Conservation (phyloP, 305 asterid genomes). For the Fraxinus platypoda region DNA sequence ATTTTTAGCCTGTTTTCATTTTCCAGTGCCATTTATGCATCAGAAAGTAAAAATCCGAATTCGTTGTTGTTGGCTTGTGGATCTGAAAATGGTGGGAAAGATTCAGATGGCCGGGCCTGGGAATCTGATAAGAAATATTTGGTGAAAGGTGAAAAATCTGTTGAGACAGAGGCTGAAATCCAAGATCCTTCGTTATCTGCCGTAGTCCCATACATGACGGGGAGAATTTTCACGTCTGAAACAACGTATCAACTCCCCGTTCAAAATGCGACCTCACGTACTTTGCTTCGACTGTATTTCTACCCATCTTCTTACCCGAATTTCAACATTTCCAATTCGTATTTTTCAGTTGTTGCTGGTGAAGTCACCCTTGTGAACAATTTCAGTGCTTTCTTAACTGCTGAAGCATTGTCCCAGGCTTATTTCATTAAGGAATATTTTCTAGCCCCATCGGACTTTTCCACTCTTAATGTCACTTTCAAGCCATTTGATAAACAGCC, state of each 20-base stretch:
- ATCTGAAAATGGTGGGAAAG: conserved; percentile 40
- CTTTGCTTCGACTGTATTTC: conserved; percentile 73
- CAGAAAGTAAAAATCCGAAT: conserved; percentile 3
- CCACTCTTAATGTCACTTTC: conserved; percentile 52
- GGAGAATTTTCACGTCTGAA: conserved; percentile 66
- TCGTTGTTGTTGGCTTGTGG: conserved; percentile 58
- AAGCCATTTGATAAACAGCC: conserved; percentile 42
- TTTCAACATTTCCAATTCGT: conserved; percentile 61
- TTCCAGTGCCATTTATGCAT: conserved; percentile 13
- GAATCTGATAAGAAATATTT: conserved; percentile 55
- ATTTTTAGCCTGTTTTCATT: conserved; percentile 19
- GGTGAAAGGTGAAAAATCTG: conserved; percentile 34
- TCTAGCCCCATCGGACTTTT: conserved; percentile 39
- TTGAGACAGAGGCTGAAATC: conserved; percentile 35
- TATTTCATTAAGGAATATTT: conserved; percentile 75
- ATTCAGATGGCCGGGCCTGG: conserved; percentile 69
- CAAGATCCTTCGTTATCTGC: conserved; percentile 74
- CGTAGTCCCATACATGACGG: conserved; percentile 63
- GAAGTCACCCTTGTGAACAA: conserved; percentile 54
- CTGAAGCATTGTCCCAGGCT: conserved; percentile 80
- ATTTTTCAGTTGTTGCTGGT: conserved; percentile 52
- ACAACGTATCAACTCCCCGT: conserved; percentile 55
- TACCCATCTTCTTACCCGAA: conserved; percentile 73
- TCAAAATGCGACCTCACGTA: conserved; percentile 39
- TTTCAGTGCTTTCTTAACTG: conserved; percentile 66